phyloP scores from a whole-genome alignment of 2,329 filamentous ascomycete species.

The Fusarium algeriense region DNA sequence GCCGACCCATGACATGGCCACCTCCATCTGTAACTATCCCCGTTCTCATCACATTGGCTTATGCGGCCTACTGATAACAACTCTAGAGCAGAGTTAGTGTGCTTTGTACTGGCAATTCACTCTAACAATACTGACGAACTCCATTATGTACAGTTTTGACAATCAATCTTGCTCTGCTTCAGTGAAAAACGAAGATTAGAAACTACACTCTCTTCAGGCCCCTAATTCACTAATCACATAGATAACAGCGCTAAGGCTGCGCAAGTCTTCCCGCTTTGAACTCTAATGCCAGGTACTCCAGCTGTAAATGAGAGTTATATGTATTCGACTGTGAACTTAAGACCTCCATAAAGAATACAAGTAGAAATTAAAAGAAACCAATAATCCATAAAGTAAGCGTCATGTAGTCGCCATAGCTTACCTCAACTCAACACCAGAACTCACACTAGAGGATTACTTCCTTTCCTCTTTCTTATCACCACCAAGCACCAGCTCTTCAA shows the following conservation, averaged over 20 bases:
- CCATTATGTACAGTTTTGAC: not conserved
- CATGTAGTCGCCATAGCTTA: no score
- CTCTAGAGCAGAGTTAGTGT: no score
- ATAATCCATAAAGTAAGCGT: not conserved
- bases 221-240: not conserved
- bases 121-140: not conserved
- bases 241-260: no score
- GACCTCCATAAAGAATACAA: not conserved
- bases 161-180: not conserved
- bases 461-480: no score
- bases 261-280: not conserved
- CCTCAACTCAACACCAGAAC: no score
- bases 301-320: not conserved
- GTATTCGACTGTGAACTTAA: not conserved
- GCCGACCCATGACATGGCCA: conserved; percentile 14
- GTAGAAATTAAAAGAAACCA: not conserved
- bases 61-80: not conserved
- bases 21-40: conserved; percentile 13
- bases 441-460: no score
- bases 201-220: not conserved
- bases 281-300: not conserved
- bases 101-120: no score
- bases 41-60: not conserved
- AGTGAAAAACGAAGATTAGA: not conserved
- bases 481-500: not conserved